A percentile compares a stretch with the other conserved stretches of the same genome.
Conservation (phyloP, 140 eudicot genomes). For the Cichorium intybus region DNA sequence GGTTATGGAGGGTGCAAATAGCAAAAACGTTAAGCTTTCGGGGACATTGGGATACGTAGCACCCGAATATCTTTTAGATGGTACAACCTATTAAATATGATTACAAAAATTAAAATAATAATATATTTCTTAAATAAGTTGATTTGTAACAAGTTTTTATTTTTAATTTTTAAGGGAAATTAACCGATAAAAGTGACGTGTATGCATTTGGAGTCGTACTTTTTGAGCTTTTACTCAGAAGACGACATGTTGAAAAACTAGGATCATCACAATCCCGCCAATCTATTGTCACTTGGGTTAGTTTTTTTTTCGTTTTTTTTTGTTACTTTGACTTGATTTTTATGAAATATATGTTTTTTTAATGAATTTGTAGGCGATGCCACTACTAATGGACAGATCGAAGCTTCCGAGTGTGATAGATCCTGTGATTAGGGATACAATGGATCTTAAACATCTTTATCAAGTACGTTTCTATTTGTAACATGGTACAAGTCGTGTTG, state of each 20-base stretch:
- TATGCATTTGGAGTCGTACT: conserved; percentile 83
- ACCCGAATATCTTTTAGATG: conserved; percentile 82
- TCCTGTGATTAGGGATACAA: conserved; percentile 63
- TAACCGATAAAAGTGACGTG: conserved; percentile 80
- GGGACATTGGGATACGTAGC: conserved; percentile 90
- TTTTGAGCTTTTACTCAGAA: conserved; percentile 64
- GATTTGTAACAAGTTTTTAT: neutral
- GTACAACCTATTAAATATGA: conserved; percentile 26
- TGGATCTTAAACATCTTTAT: conserved; percentile 79
- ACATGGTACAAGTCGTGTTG: neutral
- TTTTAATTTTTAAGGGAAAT: conserved; percentile 41
- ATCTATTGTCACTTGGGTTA: conserved; percentile 78
- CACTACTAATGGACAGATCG: conserved; percentile 74
- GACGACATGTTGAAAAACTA: conserved; percentile 60
- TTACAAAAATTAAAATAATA: neutral
- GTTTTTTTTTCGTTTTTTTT: neutral
- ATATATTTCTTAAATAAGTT: neutral
- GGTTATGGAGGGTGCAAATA: conserved; percentile 35
- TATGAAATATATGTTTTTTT: neutral
- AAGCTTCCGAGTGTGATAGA: conserved; percentile 67
- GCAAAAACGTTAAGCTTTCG: conserved; percentile 58
- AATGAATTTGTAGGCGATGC: conserved; percentile 56
- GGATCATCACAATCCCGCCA: conserved; percentile 61
- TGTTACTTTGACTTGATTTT: neutral
- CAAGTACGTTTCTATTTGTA: conserved; percentile 67